A percentile compares a stretch with the other conserved stretches of the same genome.
phyloP scores from a whole-genome alignment of 2,329 filamentous ascomycete genomes.

The Ophiostoma sp. region DNA sequence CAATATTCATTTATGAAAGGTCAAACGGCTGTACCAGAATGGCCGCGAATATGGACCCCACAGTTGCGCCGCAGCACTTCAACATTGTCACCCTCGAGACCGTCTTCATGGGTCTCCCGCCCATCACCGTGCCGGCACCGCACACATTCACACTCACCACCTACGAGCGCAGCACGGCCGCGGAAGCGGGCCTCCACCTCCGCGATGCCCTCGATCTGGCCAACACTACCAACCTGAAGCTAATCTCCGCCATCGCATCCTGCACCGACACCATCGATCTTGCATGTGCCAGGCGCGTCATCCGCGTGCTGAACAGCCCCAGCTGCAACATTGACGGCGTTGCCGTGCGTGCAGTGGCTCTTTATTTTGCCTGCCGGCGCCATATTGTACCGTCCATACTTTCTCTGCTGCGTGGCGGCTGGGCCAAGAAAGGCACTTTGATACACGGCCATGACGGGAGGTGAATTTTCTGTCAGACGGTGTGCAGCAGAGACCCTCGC shows the following conservation, averaged over 20 bases:
- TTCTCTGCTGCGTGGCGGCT: constrained; percentile 28
- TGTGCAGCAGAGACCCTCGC: constrained; percentile 28
- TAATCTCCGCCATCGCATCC: constrained; percentile 30
- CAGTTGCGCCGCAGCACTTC: constrained; percentile 19
- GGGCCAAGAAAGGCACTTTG: constrained; percentile 28
- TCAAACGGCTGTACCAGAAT: background rate
- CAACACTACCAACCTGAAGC: constrained; percentile 32
- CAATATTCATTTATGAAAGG: background rate
- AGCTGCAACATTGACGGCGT: constrained; percentile 31
- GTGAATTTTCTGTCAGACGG: constrained; percentile 21
- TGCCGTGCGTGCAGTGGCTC: constrained; percentile 31
- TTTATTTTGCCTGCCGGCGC: constrained; percentile 34
- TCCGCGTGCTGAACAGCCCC: constrained; percentile 31
- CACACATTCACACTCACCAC: constrained; percentile 33
- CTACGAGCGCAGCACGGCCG: constrained; percentile 30
- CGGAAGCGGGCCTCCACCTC: constrained; percentile 32
- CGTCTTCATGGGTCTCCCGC: constrained; percentile 32
- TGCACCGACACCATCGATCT: constrained; percentile 30
- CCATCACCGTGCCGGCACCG: constrained; percentile 24
- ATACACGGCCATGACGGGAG: constrained; percentile 20
- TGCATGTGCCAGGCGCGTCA: constrained; percentile 29
- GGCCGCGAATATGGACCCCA: background rate
- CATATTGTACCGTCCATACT: constrained; percentile 34
- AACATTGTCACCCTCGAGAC: constrained; percentile 35
- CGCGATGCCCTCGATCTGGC: constrained; percentile 28